Evolutionary conservation across 768 basidiomycete species (phyloP).

Genomic region (Hydnomerulius pinastri): DNA sequence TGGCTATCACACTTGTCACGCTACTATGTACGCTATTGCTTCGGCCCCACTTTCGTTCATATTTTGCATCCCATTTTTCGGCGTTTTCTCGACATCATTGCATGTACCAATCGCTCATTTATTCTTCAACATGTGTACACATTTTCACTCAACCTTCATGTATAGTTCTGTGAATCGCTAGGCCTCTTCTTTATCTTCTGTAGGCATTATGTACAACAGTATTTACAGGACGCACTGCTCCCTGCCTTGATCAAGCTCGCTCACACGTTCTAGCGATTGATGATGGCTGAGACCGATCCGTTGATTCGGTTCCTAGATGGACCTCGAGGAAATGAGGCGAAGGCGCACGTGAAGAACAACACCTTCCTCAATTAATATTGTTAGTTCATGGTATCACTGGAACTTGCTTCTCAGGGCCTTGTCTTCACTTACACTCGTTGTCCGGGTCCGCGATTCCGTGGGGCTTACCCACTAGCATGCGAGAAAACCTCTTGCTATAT

Average conservation of each 20-base stretch:
- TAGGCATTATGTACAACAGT: constrained; percentile 2
- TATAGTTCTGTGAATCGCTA: constrained; percentile 7
- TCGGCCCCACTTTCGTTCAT: neutral
- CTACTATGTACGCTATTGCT: neutral
- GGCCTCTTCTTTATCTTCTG: neutral
- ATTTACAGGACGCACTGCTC: neutral
- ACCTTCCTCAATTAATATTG: too few relatives aligned
- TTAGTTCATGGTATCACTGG: too few relatives aligned
- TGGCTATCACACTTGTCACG: neutral
- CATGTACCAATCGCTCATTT: constrained; percentile 1
- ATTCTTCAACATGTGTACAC: constrained; percentile 2
- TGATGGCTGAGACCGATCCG: too few relatives aligned
- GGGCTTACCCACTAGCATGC: too few relatives aligned
- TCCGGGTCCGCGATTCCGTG: too few relatives aligned
- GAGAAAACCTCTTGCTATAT: too few relatives aligned
- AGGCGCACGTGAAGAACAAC: too few relatives aligned
- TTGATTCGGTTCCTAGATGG: too few relatives aligned
- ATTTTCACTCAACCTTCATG: constrained; percentile 2
- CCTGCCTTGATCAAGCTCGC: neutral
- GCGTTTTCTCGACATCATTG: neutral
- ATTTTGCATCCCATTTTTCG: constrained; percentile 8
- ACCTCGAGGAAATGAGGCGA: too few relatives aligned
- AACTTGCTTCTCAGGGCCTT: too few relatives aligned
- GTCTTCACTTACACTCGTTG: too few relatives aligned
- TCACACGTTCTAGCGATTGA: too few relatives aligned